Evolutionary conservation across 2,329 filamentous ascomycete genomes (phyloP).

Genomic region (Elsinoe perseae): DNA sequence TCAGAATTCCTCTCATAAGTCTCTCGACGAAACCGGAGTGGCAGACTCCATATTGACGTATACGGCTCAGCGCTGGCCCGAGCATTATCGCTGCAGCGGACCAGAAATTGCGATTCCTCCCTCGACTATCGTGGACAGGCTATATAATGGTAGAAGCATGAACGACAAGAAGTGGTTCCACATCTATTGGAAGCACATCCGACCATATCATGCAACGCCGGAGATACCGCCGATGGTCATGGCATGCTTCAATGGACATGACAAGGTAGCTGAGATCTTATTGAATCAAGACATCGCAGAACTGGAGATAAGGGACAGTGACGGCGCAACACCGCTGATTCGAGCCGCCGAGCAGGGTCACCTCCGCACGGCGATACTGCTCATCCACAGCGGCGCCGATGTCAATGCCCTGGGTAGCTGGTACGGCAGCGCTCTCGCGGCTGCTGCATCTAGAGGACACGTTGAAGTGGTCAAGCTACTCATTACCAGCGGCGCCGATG

Average conservation of each 20-base stretch:
- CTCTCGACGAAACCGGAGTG: background rate
- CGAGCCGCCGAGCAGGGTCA: slow-evolving; percentile 10
- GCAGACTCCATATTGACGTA: background rate
- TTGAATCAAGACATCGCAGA: background rate
- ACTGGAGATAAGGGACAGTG: background rate
- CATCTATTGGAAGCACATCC: background rate
- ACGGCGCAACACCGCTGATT: background rate
- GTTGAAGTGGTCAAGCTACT: slow-evolving; percentile 20
- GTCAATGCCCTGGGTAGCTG: slow-evolving; percentile 14
- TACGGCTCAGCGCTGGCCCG: background rate
- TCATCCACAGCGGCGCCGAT: slow-evolving; percentile 18
- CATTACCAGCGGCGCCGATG: slow-evolving; percentile 22
- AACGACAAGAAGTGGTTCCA: background rate
- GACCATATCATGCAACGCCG: background rate
- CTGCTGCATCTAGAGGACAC: background rate
- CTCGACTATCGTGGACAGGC: background rate
- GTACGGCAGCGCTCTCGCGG: background rate
- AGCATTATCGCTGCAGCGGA: background rate
- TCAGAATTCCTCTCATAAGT: background rate
- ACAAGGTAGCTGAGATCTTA: background rate
- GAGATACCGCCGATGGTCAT: background rate
- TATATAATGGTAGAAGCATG: background rate
- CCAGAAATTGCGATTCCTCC: background rate
- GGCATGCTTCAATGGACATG: background rate
- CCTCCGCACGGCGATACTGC: slow-evolving; percentile 17